Base-by-base conservation (phyloP, 805 yeast genomes). In the Kuraishia borneana region DNA sequence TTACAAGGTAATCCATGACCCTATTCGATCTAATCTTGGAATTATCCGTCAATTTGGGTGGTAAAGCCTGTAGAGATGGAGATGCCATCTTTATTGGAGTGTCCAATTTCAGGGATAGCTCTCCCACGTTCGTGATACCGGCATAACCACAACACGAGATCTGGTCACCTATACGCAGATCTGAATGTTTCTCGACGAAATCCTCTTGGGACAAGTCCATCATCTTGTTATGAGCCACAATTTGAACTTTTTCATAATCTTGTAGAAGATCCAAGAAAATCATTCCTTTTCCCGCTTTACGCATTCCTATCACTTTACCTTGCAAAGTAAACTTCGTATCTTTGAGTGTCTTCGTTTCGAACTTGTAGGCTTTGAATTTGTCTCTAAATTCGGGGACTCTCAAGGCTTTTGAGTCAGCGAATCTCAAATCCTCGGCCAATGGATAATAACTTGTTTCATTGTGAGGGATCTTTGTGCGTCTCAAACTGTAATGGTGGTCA, bases 61-160 rank as follows among this genome's bases (percentile, higher is more conserved):
- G 96, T 7, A 79, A 47, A 1, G 82, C 79, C 36, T 68, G 70
- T 36, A 85, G 61, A 14, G 88, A 68, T 0, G 95, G 89, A 0
- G 88, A 54, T 5, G 81, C 65, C 9, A 85, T 53, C 18, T 33
- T 39, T 2, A 83, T 51, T 2, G 75, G 65, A n/a, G 49, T 39
- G 0, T 57, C 54, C 9, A 77, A 64, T 41, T 81, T 73, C 34
- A 89, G 47, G 1, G 95, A 79, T 6, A 87, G 57, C 42, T 88
- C 95, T 1, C 89, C 92, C 3, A 74, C 73, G 36, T 77, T 74
- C 0, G 96, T 83, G 3, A 69, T 51, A 18, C 89, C 83, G 0
- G 96, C 87, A 18, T 44, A 50, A 0, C 98, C 98, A 3, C 55
- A 46, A 18, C 78, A 73, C 6, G 71, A 57, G 3, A 89, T 58